Conservation (phyloP, 805 yeast genomes). For the Myxozyma neotropica region DNA sequence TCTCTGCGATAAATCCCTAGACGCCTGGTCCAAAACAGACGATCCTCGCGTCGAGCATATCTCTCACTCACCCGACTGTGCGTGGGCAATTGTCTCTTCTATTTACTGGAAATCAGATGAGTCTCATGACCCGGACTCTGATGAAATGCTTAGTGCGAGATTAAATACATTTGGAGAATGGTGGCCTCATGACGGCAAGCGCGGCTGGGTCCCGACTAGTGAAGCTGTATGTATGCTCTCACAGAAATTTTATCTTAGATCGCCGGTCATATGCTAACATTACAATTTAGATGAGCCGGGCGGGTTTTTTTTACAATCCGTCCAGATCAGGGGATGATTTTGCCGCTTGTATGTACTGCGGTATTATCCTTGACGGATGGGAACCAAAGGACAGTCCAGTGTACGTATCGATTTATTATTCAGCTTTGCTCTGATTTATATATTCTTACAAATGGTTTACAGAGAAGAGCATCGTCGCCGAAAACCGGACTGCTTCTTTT, state of each 20-base stretch:
- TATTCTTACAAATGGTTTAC: background rate
- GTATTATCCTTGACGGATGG: slow-evolving; percentile 71
- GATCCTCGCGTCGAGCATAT: slow-evolving; percentile 56
- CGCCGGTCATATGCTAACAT: background rate
- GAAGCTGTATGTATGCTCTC: slow-evolving; percentile 31
- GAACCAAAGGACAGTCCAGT: slow-evolving; percentile 64
- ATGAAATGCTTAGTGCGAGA: slow-evolving; percentile 33
- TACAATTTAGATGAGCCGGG: slow-evolving; percentile 49
- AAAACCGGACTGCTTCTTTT: slow-evolving; percentile 49
- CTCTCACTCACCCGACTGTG: slow-evolving; percentile 43
- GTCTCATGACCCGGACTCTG: slow-evolving; percentile 37
- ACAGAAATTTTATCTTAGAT: background rate
- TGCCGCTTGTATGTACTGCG: slow-evolving; percentile 67
- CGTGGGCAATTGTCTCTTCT: slow-evolving; percentile 40
- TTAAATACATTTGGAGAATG: slow-evolving; percentile 44
- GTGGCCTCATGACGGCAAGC: slow-evolving; percentile 53
- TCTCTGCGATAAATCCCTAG: slow-evolving; percentile 56
- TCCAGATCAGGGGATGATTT: slow-evolving; percentile 52
- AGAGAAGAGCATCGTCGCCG: slow-evolving; percentile 55
- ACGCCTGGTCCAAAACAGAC: slow-evolving; percentile 60
- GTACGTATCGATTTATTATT: slow-evolving; percentile 8
- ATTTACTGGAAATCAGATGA: slow-evolving; percentile 35
- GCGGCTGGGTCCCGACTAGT: slow-evolving; percentile 47
- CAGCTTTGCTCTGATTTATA: background rate
- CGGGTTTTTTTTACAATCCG: slow-evolving; percentile 68